Evolutionary conservation across 148 eudicot species (phyloP).

Genomic region (Pouteria glomerata): DNA sequence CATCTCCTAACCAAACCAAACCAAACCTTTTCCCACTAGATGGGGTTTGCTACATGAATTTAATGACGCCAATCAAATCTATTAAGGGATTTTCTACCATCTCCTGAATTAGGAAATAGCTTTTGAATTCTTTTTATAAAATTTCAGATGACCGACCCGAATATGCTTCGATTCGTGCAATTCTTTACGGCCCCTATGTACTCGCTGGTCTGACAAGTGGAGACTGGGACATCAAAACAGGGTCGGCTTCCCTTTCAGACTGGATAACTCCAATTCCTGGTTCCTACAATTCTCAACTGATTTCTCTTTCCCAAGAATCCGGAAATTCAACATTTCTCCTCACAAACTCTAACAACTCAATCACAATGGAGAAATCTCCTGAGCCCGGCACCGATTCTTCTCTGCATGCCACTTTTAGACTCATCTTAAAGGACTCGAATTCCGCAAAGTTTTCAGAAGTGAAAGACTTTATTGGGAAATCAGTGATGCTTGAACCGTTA

Average conservation of each 20-base stretch:
- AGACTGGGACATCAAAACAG: conserved; percentile 57
- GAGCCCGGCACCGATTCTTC: conserved; percentile 42
- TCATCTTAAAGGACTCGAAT: conserved; percentile 29
- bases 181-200: conserved; percentile 81
- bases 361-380: conserved; percentile 41
- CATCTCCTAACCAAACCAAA: too few relatives aligned
- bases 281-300: conserved; percentile 44
- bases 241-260: conserved; percentile 31
- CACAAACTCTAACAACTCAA: conserved; percentile 21
- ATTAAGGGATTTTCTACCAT: too few relatives aligned
- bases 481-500: conserved; percentile 62
- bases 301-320: conserved; percentile 54
- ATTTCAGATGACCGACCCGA: conserved; percentile 75
- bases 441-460: background rate
- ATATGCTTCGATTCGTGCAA: conserved; percentile 57
- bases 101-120: too few relatives aligned
- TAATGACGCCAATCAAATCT: too few relatives aligned
- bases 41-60: too few relatives aligned
- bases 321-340: conserved; percentile 34
- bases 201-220: conserved; percentile 68
- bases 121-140: background rate
- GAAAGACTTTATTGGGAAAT: conserved; percentile 35
- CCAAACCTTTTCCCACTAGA: too few relatives aligned
- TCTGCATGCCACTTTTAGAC: conserved; percentile 62
- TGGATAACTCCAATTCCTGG: conserved; percentile 63